Conservation (phyloP, 257 asterid species). For the Ehretia macrophylla region DNA sequence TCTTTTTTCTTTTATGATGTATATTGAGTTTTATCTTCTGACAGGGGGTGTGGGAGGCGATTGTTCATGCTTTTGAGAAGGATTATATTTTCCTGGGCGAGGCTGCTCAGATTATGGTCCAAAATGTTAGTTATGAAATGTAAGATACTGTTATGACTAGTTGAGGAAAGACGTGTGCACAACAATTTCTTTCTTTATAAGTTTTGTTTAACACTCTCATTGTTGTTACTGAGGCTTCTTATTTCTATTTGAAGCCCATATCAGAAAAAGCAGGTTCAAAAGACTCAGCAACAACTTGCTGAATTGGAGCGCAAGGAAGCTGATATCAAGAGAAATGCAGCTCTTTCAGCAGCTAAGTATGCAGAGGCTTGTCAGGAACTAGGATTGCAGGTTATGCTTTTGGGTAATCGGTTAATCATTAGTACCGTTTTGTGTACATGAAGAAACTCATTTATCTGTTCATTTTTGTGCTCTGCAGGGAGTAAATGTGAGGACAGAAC, state of each 20-base stretch:
- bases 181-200: background rate
- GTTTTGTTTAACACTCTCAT: background rate
- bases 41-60: constrained; percentile 96
- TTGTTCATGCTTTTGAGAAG: constrained; percentile 80
- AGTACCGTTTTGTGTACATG: background rate
- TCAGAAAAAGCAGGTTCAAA: constrained; percentile 86
- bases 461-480: constrained; percentile 50
- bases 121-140: constrained; percentile 90
- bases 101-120: constrained; percentile 92
- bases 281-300: constrained; percentile 83
- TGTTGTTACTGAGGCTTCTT: constrained; percentile 6
- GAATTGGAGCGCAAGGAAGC: constrained; percentile 88
- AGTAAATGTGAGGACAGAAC: constrained; percentile 70
- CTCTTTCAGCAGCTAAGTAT: constrained; percentile 84
- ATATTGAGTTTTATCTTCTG: constrained; percentile 13
- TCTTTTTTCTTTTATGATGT: constrained; percentile 4
- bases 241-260: constrained; percentile 54
- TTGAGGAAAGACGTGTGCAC: background rate
- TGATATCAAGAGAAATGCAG: constrained; percentile 85
- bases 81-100: constrained; percentile 85
- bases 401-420: background rate
- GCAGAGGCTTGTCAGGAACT: constrained; percentile 93
- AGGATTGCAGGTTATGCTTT: constrained; percentile 69
- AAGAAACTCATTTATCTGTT: background rate
- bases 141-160: constrained; percentile 28